Conservation (phyloP, 768 basidiomycete species). For the Clitopilus passeckerianus region DNA sequence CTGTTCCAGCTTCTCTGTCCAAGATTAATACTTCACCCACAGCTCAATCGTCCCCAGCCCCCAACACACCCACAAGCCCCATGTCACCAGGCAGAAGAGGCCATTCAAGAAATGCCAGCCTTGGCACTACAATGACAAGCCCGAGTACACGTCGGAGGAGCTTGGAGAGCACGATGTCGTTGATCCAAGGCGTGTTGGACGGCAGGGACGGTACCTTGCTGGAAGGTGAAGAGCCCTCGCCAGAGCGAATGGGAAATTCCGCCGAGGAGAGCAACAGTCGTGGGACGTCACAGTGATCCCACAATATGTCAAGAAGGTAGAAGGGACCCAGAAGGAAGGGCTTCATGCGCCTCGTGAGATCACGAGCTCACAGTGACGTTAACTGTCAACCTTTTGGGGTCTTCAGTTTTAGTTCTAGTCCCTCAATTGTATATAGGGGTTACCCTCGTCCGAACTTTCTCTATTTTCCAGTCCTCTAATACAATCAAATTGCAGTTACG, state of each 20-base stretch:
- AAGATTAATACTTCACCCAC: constrained; percentile 25
- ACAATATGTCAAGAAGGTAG: background rate
- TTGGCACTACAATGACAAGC: constrained; percentile 94
- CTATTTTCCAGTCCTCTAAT: background rate
- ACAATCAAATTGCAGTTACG: background rate
- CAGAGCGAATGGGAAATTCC: background rate
- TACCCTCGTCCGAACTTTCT: background rate
- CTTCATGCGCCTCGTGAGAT: background rate
- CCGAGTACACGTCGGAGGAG: constrained; percentile 90
- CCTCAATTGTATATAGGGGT: background rate
- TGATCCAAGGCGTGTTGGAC: constrained; percentile 92
- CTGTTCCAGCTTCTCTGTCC: constrained; percentile 13
- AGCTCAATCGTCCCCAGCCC: constrained; percentile 22
- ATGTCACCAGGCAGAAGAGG: constrained; percentile 49
- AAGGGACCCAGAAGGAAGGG: background rate
- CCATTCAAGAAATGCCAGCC: constrained; percentile 71
- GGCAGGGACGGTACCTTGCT: constrained; percentile 40
- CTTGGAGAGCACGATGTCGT: constrained; percentile 91
- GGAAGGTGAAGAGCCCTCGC: constrained; percentile 29
- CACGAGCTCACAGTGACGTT: background rate
- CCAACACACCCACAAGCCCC: constrained; percentile 37
- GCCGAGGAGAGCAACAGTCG: background rate
- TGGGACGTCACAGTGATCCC: background rate
- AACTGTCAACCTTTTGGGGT: background rate
- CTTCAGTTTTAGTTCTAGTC: background rate